A percentile compares a stretch with the other conserved stretches of the same genome.
Evolutionary conservation across 129 eudicot species (phyloP).

Genomic region (Cynara cardunculus): DNA sequence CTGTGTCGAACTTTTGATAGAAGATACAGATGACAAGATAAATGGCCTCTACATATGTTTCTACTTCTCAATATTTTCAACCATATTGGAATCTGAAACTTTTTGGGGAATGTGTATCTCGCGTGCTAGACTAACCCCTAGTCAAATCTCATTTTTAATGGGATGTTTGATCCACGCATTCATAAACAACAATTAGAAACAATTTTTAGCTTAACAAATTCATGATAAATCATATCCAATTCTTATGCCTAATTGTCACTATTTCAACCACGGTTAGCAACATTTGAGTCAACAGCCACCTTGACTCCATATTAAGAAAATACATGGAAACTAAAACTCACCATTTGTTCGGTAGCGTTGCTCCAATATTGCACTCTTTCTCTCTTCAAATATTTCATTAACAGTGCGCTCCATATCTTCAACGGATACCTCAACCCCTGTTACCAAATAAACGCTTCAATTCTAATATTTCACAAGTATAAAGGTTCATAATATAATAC

Average conservation of each 20-base stretch:
- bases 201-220: background rate
- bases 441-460: slow-evolving; percentile 8
- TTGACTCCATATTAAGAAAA: background rate
- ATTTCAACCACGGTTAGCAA: background rate
- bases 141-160: too few species aligned
- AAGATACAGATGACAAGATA: too few species aligned
- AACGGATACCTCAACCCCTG: slow-evolving; percentile 67
- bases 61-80: too few species aligned
- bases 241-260: background rate
- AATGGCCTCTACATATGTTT: too few species aligned
- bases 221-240: background rate
- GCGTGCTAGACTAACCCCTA: too few species aligned
- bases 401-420: slow-evolving; percentile 58
- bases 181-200: background rate
- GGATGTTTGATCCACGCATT: background rate
- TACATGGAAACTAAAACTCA: slow-evolving; percentile 22
- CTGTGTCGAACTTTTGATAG: too few species aligned
- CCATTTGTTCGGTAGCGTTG: slow-evolving; percentile 87
- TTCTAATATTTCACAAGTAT: background rate
- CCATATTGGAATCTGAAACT: too few species aligned
- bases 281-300: background rate
- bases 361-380: slow-evolving; percentile 63
- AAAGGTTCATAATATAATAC: background rate
- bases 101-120: too few species aligned
- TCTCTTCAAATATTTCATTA: slow-evolving; percentile 74